These are phyloP conservation scores for Trichoderma simmonsii DNA, from an alignment of 2,329 filamentous ascomycete genomes.

Conservation along the genomic window DNA sequence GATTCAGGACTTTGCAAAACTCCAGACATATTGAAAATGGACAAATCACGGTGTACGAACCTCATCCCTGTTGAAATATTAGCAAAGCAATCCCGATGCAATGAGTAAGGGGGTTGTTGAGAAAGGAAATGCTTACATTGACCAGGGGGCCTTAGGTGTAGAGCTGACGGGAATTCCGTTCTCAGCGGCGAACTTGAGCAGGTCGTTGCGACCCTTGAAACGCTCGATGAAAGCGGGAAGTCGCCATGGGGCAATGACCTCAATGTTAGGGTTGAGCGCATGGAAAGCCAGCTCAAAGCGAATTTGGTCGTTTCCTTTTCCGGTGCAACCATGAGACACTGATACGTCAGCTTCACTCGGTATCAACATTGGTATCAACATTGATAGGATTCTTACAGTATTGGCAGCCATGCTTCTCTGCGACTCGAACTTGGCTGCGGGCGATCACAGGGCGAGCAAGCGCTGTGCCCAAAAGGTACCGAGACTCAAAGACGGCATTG, in stretches of 20 bases:
- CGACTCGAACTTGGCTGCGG: constrained; percentile 42
- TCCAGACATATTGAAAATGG: not conserved
- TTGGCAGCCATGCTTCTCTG: constrained; percentile 37
- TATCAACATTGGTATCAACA: constrained; percentile 20
- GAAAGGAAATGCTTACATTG: not conserved
- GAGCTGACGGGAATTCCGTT: constrained; percentile 61
- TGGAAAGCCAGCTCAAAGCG: constrained; percentile 24
- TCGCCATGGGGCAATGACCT: constrained; percentile 71
- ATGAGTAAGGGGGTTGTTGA: constrained; percentile 37
- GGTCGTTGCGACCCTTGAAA: constrained; percentile 59
- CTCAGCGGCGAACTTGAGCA: constrained; percentile 66
- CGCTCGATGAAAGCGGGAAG: constrained; percentile 57
- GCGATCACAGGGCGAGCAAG: constrained; percentile 58
- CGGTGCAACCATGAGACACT: not conserved
- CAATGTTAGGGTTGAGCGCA: constrained; percentile 57
- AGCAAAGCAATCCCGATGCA: not conserved
- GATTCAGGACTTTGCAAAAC: not conserved
- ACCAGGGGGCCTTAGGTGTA: not conserved
- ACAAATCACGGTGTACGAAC: not conserved
- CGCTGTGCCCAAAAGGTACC: constrained; percentile 46
- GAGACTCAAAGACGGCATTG: constrained; percentile 61
- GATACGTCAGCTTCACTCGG: not conserved
- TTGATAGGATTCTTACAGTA: constrained; percentile 24
- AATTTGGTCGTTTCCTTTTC: not conserved
- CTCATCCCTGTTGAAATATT: constrained; percentile 17